Conservation (phyloP, 2,329 filamentous ascomycete genomes). For the Pyricularia grisea region DNA sequence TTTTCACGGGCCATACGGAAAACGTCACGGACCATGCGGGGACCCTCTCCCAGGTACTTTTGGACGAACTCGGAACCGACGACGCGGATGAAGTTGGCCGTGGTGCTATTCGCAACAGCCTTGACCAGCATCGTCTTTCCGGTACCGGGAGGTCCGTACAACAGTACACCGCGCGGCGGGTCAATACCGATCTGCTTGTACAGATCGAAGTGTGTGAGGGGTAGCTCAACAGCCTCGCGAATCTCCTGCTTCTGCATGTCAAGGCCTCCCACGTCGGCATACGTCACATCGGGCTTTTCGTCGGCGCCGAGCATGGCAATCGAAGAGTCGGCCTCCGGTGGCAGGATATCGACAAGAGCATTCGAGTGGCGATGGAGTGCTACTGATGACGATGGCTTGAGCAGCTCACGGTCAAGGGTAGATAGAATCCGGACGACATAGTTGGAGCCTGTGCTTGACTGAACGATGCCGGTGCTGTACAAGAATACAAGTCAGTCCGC, state of each 20-base stretch:
- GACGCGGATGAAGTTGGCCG: conserved; percentile 95
- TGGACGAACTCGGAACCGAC: conserved; percentile 98
- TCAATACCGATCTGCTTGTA: conserved; percentile 99
- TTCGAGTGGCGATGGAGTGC: conserved; percentile 98
- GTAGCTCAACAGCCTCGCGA: conserved; percentile 91
- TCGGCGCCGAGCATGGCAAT: conserved; percentile 96
- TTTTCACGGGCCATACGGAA: conserved; percentile 99
- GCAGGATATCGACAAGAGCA: conserved; percentile 94
- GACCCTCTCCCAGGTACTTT: conserved; percentile 96
- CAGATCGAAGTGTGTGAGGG: conserved; percentile 93
- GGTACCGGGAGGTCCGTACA: conserved; percentile 92
- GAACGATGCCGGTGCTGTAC: conserved; percentile 86
- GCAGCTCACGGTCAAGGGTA: conserved; percentile 92
- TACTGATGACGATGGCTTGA: conserved; percentile 96
- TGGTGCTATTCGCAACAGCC: conserved; percentile 96
- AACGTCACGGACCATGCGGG: conserved; percentile 97
- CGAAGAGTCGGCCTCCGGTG: conserved; percentile 96
- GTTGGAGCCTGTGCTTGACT: conserved; percentile 96
- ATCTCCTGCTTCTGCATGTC: conserved; percentile 99
- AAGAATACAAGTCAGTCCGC: neutral
- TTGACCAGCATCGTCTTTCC: conserved; percentile 98
- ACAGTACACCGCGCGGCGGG: conserved; percentile 86
- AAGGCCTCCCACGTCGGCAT: conserved; percentile 92
- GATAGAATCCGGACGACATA: conserved; percentile 98
- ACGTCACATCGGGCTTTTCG: conserved; percentile 97